Conservation (phyloP, 2,329 filamentous ascomycete species). For the Claviceps sorghi region DNA sequence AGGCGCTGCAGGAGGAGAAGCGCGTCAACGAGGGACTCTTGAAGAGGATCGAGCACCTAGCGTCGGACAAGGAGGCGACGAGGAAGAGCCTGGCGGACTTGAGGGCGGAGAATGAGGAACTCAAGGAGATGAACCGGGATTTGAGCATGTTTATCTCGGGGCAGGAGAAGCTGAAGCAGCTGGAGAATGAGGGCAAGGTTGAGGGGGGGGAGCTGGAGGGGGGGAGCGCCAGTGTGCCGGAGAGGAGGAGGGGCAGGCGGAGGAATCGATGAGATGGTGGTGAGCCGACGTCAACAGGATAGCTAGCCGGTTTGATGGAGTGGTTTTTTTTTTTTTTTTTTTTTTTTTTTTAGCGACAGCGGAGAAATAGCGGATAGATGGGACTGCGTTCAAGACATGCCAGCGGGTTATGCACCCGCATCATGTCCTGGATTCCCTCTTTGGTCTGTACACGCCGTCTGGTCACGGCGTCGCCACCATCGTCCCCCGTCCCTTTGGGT, state of each 20-base stretch:
- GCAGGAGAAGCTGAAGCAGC: constrained; percentile 61
- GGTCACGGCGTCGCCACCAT: too few relatives aligned
- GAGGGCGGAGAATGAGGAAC: constrained; percentile 50
- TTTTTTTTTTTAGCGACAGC: too few relatives aligned
- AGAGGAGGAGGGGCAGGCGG: constrained; percentile 39
- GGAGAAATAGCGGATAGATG: too few relatives aligned
- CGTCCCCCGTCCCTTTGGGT: too few relatives aligned
- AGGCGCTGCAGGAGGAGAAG: constrained; percentile 75
- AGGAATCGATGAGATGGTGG: not conserved
- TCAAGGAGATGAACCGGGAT: constrained; percentile 78
- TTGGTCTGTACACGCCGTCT: too few relatives aligned
- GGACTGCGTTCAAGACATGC: too few relatives aligned
- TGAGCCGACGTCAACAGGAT: too few relatives aligned
- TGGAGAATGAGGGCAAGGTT: constrained; percentile 44
- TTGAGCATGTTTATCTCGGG: constrained; percentile 77
- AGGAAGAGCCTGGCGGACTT: constrained; percentile 42
- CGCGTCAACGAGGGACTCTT: constrained; percentile 67
- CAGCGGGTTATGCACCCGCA: too few relatives aligned
- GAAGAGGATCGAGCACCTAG: constrained; percentile 63
- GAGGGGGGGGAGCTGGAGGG: constrained; percentile 60
- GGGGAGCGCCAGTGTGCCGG: constrained; percentile 54
- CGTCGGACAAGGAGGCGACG: constrained; percentile 44
- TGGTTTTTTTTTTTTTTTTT: too few relatives aligned
- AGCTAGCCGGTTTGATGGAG: too few relatives aligned
- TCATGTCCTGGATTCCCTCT: too few relatives aligned